These are phyloP conservation scores for Termitomyces sp. DNA, from an alignment of 768 basidiomycete species.

Conservation along the genomic window DNA sequence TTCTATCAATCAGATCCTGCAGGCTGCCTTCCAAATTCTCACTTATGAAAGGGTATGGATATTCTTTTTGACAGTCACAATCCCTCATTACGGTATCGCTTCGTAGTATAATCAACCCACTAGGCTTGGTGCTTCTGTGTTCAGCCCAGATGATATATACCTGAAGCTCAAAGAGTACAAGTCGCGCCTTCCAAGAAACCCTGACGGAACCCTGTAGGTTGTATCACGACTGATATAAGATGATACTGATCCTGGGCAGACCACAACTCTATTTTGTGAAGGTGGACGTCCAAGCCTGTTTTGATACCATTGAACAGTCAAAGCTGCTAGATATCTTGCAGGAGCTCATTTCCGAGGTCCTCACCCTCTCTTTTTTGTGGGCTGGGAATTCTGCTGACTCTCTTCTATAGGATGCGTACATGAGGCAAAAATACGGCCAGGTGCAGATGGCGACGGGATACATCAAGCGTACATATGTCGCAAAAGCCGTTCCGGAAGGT, in stretches of 20 bases:
- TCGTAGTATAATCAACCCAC: constrained; percentile 56
- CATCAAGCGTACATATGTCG: constrained; percentile 51
- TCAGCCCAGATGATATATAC: constrained; percentile 83
- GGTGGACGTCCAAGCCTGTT: constrained; percentile 93
- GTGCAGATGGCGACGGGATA: constrained; percentile 54
- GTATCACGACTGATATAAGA: neutral
- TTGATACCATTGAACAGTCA: constrained; percentile 92
- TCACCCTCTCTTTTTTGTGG: neutral
- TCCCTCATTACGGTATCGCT: neutral
- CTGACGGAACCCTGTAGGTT: constrained; percentile 51
- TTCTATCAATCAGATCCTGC: constrained; percentile 87
- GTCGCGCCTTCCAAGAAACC: constrained; percentile 33
- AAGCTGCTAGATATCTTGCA: constrained; percentile 78
- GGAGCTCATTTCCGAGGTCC: constrained; percentile 69
- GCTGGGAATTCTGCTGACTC: neutral
- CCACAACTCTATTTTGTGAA: constrained; percentile 95
- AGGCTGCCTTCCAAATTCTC: constrained; percentile 81
- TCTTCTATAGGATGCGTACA: constrained; percentile 58
- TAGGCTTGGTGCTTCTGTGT: constrained; percentile 77
- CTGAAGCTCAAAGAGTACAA: constrained; percentile 70
- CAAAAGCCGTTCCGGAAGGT: constrained; percentile 71
- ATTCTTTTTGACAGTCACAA: neutral
- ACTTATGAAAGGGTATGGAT: constrained; percentile 75
- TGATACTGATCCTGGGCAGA: constrained; percentile 32
- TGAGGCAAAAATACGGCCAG: constrained; percentile 67